These are phyloP conservation scores for Maudiozyma serrabonitensis DNA, from an alignment of 805 yeast species.

Conservation along the genomic window DNA sequence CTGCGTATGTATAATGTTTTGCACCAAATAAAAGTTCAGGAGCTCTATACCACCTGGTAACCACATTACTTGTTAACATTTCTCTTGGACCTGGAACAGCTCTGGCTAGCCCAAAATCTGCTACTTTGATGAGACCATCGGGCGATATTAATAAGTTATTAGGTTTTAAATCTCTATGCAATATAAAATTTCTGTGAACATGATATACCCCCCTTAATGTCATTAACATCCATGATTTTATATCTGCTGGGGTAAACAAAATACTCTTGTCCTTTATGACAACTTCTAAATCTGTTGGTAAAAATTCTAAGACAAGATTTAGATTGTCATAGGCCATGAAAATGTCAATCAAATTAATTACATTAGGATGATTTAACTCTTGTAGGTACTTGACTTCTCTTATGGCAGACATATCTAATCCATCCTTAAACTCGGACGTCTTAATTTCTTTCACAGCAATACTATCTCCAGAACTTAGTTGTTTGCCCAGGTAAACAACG, in stretches of 20 bases:
- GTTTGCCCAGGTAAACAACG: constrained; percentile 77
- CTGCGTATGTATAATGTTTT: constrained; percentile 75
- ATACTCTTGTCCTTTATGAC: constrained; percentile 70
- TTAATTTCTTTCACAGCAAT: constrained; percentile 95
- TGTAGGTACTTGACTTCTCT: constrained; percentile 83
- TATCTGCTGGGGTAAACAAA: constrained; percentile 74
- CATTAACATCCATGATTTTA: constrained; percentile 92
- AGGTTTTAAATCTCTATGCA: constrained; percentile 92
- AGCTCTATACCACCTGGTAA: constrained; percentile 95
- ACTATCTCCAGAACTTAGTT: constrained; percentile 37
- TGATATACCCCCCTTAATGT: constrained; percentile 90
- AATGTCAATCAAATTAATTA: constrained; percentile 83
- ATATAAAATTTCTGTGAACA: constrained; percentile 81
- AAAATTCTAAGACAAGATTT: constrained; percentile 83
- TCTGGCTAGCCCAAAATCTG: constrained; percentile 96
- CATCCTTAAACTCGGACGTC: constrained; percentile 89
- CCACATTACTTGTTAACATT: constrained; percentile 82
- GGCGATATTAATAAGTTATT: constrained; percentile 82
- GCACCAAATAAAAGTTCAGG: constrained; percentile 91
- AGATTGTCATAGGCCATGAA: constrained; percentile 56
- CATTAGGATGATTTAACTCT: constrained; percentile 67
- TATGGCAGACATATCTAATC: constrained; percentile 95
- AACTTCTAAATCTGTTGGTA: constrained; percentile 87
- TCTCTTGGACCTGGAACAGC: constrained; percentile 71
- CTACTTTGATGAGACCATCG: constrained; percentile 79